These are phyloP conservation scores for Fusarium tanahbumbuense DNA, from an alignment of 2,329 filamentous ascomycete genomes.

Conservation along the genomic window DNA sequence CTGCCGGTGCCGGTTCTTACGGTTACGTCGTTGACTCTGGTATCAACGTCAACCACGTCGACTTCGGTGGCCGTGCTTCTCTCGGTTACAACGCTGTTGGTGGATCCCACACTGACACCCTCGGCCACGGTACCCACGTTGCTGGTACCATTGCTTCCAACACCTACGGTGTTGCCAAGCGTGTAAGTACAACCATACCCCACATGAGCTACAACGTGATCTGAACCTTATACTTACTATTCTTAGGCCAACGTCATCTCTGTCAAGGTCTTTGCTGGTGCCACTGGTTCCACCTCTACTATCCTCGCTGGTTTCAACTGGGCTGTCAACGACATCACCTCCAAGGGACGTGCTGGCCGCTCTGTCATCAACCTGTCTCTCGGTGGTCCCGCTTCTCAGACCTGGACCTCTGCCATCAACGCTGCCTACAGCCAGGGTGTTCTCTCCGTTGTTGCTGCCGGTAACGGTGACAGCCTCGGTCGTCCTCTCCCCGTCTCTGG, in stretches of 20 bases:
- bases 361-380: constrained; percentile 58
- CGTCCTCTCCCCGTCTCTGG: constrained; percentile 52
- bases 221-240: constrained; percentile 1
- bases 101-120: constrained; percentile 49
- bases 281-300: constrained; percentile 40
- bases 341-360: constrained; percentile 50
- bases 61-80: constrained; percentile 61
- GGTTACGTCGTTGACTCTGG: constrained; percentile 73
- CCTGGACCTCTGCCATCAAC: constrained; percentile 57
- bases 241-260: constrained; percentile 43
- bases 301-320: constrained; percentile 58
- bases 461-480: constrained; percentile 53
- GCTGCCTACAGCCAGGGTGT: constrained; percentile 55
- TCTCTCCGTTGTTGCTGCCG: constrained; percentile 60
- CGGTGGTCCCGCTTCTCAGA: constrained; percentile 50
- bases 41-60: constrained; percentile 62
- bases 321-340: constrained; percentile 51
- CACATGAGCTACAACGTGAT: background rate
- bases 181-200: constrained; percentile 30
- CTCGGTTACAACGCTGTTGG: constrained; percentile 54
- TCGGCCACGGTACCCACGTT: constrained; percentile 58
- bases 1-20: constrained; percentile 63
- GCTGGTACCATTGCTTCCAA: constrained; percentile 54
- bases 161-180: constrained; percentile 60
- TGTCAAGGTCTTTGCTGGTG: constrained; percentile 50